These are phyloP conservation scores for Peronosclerospora sorghi DNA, from an alignment of 352 stramenopile species.

Conservation along the genomic window DNA sequence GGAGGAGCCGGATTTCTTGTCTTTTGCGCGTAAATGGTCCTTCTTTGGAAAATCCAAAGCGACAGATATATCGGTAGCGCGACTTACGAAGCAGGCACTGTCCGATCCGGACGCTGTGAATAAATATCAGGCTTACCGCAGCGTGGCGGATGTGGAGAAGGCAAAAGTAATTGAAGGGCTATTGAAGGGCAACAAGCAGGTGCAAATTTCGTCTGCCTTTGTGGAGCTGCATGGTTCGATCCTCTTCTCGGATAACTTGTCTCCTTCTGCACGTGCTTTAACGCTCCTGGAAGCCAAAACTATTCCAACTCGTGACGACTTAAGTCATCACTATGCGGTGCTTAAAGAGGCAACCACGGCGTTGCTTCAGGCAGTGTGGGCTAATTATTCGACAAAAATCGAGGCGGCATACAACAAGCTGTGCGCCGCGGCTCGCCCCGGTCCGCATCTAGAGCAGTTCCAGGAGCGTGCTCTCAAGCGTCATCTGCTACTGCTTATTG, in stretches of 20 bases:
- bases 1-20: constrained; percentile 55
- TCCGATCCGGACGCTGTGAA: constrained; percentile 65
- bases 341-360: constrained; percentile 56
- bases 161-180: constrained; percentile 56
- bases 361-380: constrained; percentile 59
- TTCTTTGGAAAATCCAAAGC: constrained; percentile 74
- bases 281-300: constrained; percentile 47
- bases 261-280: constrained; percentile 46
- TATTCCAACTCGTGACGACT: constrained; percentile 46
- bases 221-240: constrained; percentile 55
- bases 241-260: constrained; percentile 56
- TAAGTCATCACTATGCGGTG: constrained; percentile 57
- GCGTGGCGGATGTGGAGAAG: constrained; percentile 55
- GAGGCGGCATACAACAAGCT: constrained; percentile 50
- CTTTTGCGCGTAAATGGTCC: constrained; percentile 63
- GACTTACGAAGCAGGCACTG: constrained; percentile 51
- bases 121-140: constrained; percentile 67
- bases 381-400: constrained; percentile 47
- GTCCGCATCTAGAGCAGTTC: constrained; percentile 61
- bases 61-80: constrained; percentile 31
- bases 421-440: constrained; percentile 24
- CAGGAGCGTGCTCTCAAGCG: constrained; percentile 57
- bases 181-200: constrained; percentile 30
- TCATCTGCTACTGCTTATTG: constrained; percentile 54
- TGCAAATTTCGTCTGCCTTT: constrained; percentile 47